Evolutionary conservation across 495 filamentous ascomycete genomes (phyloP).

Genomic region (Penicillium taxi): DNA sequence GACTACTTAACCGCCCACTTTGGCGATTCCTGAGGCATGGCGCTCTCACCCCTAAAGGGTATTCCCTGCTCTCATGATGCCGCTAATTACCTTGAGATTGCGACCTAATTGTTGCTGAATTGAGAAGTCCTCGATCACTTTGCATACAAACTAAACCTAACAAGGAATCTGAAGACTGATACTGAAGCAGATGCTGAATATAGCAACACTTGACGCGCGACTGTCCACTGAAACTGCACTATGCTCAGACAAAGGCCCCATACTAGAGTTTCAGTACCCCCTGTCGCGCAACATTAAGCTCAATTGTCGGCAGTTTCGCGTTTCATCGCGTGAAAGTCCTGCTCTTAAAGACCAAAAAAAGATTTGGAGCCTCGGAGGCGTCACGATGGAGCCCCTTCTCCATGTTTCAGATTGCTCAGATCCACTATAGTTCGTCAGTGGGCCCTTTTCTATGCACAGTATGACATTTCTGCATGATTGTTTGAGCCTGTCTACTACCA

Average conservation of each 20-base stretch:
- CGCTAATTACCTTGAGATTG: conserved; percentile 23
- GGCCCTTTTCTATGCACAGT: conserved; percentile 20
- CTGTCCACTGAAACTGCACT: conserved; percentile 35
- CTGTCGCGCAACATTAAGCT: conserved; percentile 21
- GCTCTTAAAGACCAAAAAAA: conserved; percentile 24
- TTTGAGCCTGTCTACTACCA: conserved; percentile 22
- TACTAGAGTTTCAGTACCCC: conserved; percentile 18
- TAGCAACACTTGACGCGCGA: conserved; percentile 43
- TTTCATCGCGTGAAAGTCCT: conserved; percentile 22
- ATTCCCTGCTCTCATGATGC: conserved; percentile 5
- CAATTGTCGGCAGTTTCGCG: conserved; percentile 28
- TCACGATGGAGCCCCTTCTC: conserved; percentile 30
- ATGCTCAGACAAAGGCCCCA: conserved; percentile 11
- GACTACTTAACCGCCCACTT: conserved; percentile 17
- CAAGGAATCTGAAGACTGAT: conserved; percentile 25
- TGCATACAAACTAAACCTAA: conserved; percentile 22
- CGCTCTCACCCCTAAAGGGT: conserved; percentile 2
- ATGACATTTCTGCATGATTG: conserved; percentile 20
- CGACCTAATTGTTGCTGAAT: conserved; percentile 33
- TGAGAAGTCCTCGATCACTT: conserved; percentile 24
- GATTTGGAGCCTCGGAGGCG: conserved; percentile 23
- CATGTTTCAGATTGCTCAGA: conserved; percentile 39
- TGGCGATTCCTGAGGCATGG: conserved; percentile 20
- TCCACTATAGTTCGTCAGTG: conserved; percentile 21
- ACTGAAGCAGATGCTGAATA: conserved; percentile 32